Evolutionary conservation across 495 filamentous ascomycete genomes (phyloP), one percentile per base, ranked within the genome.

Genomic region (Jackrogersella multiformis): DNA sequence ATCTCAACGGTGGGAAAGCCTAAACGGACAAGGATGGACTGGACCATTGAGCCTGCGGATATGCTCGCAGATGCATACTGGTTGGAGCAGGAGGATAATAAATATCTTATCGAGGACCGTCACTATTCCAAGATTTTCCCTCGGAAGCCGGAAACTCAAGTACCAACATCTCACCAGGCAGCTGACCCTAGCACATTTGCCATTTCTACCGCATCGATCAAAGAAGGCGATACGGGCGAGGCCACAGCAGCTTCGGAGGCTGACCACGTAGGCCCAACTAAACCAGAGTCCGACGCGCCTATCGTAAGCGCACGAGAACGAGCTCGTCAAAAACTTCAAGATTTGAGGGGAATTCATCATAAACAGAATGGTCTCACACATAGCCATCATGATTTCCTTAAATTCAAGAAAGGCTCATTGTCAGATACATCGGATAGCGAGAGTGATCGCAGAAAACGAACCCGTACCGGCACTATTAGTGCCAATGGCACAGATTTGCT

Each of bases 11-110:
- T 69, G 24, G 66, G 74, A 34, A 90, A 89, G 57, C 75, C 84
- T 1, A 87, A 84, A 68, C 81, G 91, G 41, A 86, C 87, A 6
- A 84, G 88, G 32, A 84, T 89, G n/a, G 92, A 94, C 61, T 97
- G 94, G 93, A 81, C 81, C 2, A 86, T 91, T 8, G 85, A 86
- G 38, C 90, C 93, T 0, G 87, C 88, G 44, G 93, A 97, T 66
- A 84, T 96, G 69, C 78, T 97, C 18, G 91, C 92, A 1, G 94
- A 97, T 77, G 81, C 88, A 9, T 89, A 90, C 61, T 97, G 94
- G 94, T 79, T 93, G 41, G 90, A 96, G 74, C 88, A 92, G 60
- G 86, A 81, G 20, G 78, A 86, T 51, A 91, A 97, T 72, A 93
- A 92, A 71, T 83, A 79, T 46, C 80, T 90, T 9, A 86, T 96